phyloP scores from a whole-genome alignment of 1,284 basidiomycete genomes.

The Puccinia coronata region DNA sequence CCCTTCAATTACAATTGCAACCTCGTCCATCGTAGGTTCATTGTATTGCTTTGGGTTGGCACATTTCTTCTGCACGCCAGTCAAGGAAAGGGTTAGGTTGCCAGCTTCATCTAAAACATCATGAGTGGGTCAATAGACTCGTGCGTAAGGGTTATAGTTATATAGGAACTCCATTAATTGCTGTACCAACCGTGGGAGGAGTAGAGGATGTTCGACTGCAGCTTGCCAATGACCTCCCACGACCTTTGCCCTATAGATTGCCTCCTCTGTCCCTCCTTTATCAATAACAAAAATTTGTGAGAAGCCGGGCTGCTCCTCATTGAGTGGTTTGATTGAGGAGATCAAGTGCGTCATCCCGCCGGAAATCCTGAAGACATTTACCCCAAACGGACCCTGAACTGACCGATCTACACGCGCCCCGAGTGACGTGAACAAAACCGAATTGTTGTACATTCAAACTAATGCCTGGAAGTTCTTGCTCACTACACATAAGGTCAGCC shows the following conservation, averaged over 20 bases:
- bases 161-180: background rate
- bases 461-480: background rate
- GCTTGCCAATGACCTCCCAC: too few relatives aligned
- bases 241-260: too few relatives aligned
- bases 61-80: background rate
- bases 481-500: background rate
- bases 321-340: background rate
- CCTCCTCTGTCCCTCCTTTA: background rate
- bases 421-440: background rate
- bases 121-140: background rate
- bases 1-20: background rate
- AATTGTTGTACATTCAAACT: conserved; percentile 15
- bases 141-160: conserved; percentile 8
- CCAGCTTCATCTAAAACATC: background rate
- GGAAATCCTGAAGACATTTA: background rate
- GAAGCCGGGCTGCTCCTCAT: background rate
- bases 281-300: conserved; percentile 25
- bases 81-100: background rate
- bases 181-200: too few relatives aligned
- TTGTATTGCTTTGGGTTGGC: background rate
- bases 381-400: background rate
- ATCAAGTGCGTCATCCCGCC: background rate
- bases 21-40: background rate
- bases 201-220: too few relatives aligned
- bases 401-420: background rate